Evolutionary conservation across 805 yeast genomes (phyloP), one percentile per base, ranked within the genome.

Genomic region (Dipodascopsis tothii): DNA sequence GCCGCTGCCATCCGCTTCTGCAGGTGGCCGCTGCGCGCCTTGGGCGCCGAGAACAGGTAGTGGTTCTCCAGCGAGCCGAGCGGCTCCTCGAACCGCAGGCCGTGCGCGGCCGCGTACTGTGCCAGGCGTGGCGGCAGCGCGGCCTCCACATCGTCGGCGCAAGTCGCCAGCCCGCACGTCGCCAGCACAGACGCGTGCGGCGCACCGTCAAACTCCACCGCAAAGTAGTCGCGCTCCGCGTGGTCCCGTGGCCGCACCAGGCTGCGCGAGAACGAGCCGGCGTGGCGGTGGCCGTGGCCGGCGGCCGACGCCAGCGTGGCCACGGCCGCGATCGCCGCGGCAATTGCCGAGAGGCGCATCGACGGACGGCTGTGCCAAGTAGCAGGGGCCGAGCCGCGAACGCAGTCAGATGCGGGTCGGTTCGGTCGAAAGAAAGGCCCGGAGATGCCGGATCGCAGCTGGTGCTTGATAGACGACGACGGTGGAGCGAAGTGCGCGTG

Each of bases 181-280:
- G n/a, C n/a, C n/a, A 25, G 14, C 14, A 25, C 11, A 14, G 9
- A 14, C 14, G 30, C 30, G 14, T 25, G 30, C 30, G 30, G 30
- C 30, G 14, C 9, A 25, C 14, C 14, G 27, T 44, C 51, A 17
- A 54, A 35, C 39, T 54, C 57, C 30, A 54, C 50, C 20, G 56
- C 57, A 36, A 37, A 48, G 34, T 54, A 54, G 7, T 41, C 43
- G 14, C 57, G 40, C 62, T 4, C 19, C 7, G 32, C 50, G 34
- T 54, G 46, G 28, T 54, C 56, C 5, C 57, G 61, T 55, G 51
- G 37, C 18, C 30, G 41, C 14, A 47, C 46, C 17, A 42, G 53
- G 4, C 33, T 21, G 21, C 53, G 45, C 2, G 51, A 14, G 14
- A 25, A 25, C 14, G 30, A 25, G 11, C 30, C 11, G 30, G 9